Conservation (phyloP, 208 protist genomes). For the Phytomonas sp. region DNA sequence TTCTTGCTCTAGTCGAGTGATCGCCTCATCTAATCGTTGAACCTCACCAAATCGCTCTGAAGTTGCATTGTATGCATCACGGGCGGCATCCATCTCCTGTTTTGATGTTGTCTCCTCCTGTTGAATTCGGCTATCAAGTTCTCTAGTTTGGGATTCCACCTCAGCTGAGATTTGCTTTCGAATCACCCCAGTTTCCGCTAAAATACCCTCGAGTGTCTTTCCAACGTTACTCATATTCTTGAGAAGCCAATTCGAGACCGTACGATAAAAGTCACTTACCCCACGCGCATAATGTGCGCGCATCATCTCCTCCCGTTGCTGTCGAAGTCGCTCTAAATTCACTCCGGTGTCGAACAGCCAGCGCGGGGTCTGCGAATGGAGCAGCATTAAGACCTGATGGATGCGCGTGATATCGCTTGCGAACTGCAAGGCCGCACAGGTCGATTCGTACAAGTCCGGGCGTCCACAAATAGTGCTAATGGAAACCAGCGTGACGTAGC, state of each 20-base stretch:
- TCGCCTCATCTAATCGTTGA: constrained; percentile 47
- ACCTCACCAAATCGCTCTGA: constrained; percentile 40
- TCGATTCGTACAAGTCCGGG: constrained; percentile 47
- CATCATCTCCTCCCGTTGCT: constrained; percentile 36
- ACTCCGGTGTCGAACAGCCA: constrained; percentile 76
- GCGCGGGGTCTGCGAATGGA: constrained; percentile 65
- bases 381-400: constrained; percentile 74
- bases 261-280: constrained; percentile 64
- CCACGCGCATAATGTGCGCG: constrained; percentile 53
- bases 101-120: constrained; percentile 18
- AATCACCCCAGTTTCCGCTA: constrained; percentile 53
- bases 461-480: constrained; percentile 78
- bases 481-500: constrained; percentile 73
- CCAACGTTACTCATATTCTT: constrained; percentile 50
- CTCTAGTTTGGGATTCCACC: constrained; percentile 27
- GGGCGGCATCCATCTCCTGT: constrained; percentile 24
- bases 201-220: constrained; percentile 30
- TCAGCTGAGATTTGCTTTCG: constrained; percentile 44
- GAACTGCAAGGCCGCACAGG: constrained; percentile 59
- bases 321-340: constrained; percentile 44
- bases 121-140: constrained; percentile 34
- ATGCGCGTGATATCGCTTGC: constrained; percentile 48
- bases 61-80: constrained; percentile 29
- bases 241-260: constrained; percentile 41
- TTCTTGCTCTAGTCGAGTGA: constrained; percentile 37